These are phyloP conservation scores for Pelargonium cotyledonis DNA, from an alignment of 441 rosid genomes.

Conservation along the genomic window DNA sequence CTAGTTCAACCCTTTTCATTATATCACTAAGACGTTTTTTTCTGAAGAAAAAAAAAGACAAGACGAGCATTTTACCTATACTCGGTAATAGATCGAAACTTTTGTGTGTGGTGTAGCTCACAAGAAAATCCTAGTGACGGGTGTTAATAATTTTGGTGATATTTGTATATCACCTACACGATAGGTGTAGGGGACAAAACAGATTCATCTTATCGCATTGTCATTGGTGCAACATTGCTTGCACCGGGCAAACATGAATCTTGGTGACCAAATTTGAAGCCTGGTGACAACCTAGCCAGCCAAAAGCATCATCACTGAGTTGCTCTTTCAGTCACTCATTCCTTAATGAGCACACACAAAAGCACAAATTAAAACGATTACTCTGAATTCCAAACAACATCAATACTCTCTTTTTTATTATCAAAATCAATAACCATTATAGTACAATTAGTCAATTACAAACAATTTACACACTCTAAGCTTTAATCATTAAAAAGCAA, in stretches of 20 bases:
- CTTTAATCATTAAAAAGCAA: conserved; percentile 17
- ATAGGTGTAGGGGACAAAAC: neutral
- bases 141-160: neutral
- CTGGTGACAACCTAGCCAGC: no score
- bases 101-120: neutral
- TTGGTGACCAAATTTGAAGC: neutral
- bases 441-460: neutral
- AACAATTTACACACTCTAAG: conserved; percentile 14
- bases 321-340: neutral
- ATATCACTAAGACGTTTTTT: neutral
- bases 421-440: conserved; percentile 1
- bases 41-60: neutral
- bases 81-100: neutral
- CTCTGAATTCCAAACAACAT: neutral
- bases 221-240: neutral
- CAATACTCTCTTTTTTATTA: neutral
- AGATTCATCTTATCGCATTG: neutral
- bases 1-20: neutral
- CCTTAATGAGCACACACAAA: neutral
- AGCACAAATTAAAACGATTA: neutral
- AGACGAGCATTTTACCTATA: no score
- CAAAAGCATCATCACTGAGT: neutral
- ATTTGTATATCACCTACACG: neutral
- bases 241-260: neutral
- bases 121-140: neutral